Conservation (phyloP, 2,329 filamentous ascomycete species). For the Xylaria sp. region DNA sequence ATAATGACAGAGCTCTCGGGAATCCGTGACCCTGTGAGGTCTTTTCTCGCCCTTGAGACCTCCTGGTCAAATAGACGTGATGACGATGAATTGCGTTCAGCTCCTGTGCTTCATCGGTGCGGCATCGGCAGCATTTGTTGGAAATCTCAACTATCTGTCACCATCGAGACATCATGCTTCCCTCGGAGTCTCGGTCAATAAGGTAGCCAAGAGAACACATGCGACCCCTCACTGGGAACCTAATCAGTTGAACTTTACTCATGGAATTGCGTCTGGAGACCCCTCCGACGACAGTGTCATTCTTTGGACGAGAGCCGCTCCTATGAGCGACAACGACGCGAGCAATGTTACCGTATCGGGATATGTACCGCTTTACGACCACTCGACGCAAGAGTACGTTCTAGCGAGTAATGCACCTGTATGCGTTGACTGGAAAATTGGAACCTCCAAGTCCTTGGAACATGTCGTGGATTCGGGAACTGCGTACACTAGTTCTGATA, state of each 20-base stretch:
- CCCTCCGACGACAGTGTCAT: slow-evolving; percentile 66
- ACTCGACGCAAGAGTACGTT: slow-evolving; percentile 58
- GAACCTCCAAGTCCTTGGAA: slow-evolving; percentile 57
- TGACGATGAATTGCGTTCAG: slow-evolving; percentile 41
- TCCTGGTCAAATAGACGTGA: slow-evolving; percentile 12
- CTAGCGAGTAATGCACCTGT: slow-evolving; percentile 68
- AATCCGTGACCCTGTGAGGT: background rate
- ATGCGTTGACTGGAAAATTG: slow-evolving; percentile 74
- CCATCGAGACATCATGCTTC: slow-evolving; percentile 69
- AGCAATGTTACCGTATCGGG: slow-evolving; percentile 57
- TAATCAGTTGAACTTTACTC: slow-evolving; percentile 67
- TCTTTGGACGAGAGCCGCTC: slow-evolving; percentile 58
- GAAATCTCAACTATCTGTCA: slow-evolving; percentile 70
- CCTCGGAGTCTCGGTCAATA: slow-evolving; percentile 67
- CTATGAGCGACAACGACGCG: slow-evolving; percentile 57
- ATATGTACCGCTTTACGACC: slow-evolving; percentile 55
- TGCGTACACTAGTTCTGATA: slow-evolving; percentile 76
- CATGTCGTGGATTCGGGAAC: slow-evolving; percentile 65
- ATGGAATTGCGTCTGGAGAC: slow-evolving; percentile 64
- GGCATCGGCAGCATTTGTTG: slow-evolving; percentile 45
- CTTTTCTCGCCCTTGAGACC: background rate
- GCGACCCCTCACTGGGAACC: slow-evolving; percentile 58
- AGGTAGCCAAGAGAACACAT: slow-evolving; percentile 65
- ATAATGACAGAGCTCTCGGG: slow-evolving; percentile 1
- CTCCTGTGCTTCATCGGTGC: slow-evolving; percentile 31